phyloP scores from a whole-genome alignment of 2,329 filamentous ascomycete genomes.

The Phaeosphaeriaceae sp. region DNA sequence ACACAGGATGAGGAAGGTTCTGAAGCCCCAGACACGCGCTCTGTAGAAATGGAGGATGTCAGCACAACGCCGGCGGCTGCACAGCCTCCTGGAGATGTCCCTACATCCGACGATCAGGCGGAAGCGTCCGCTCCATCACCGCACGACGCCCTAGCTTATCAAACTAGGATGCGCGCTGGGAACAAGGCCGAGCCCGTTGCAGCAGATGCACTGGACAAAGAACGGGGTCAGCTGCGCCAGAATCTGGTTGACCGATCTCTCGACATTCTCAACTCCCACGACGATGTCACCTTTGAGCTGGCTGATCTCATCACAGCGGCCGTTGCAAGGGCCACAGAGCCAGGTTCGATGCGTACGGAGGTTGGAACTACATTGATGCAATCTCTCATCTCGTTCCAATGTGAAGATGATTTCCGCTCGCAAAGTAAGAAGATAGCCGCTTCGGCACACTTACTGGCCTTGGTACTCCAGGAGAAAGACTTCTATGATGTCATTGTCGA shows the following conservation, averaged over 20 bases:
- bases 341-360: constrained; percentile 68
- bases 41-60: constrained; percentile 50
- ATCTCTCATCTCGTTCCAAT: constrained; percentile 75
- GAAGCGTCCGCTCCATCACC: constrained; percentile 16
- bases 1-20: constrained; percentile 32
- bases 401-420: constrained; percentile 62
- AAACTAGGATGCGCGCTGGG: constrained; percentile 39
- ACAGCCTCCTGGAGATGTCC: constrained; percentile 19
- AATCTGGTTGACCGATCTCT: constrained; percentile 88
- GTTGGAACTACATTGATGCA: constrained; percentile 84
- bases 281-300: constrained; percentile 88
- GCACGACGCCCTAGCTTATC: constrained; percentile 41
- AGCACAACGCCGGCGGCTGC: constrained; percentile 20
- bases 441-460: constrained; percentile 87
- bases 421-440: constrained; percentile 78
- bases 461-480: constrained; percentile 80
- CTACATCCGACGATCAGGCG: constrained; percentile 24
- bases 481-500: constrained; percentile 82
- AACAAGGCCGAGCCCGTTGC: constrained; percentile 58
- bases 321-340: constrained; percentile 67
- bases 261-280: constrained; percentile 87
- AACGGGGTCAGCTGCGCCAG: constrained; percentile 74
- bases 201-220: constrained; percentile 79
- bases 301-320: constrained; percentile 83
- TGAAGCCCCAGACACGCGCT: constrained; percentile 41